Evolutionary conservation across 108 stramenopile species (phyloP).

Genomic region (Fistulifera solaris): DNA sequence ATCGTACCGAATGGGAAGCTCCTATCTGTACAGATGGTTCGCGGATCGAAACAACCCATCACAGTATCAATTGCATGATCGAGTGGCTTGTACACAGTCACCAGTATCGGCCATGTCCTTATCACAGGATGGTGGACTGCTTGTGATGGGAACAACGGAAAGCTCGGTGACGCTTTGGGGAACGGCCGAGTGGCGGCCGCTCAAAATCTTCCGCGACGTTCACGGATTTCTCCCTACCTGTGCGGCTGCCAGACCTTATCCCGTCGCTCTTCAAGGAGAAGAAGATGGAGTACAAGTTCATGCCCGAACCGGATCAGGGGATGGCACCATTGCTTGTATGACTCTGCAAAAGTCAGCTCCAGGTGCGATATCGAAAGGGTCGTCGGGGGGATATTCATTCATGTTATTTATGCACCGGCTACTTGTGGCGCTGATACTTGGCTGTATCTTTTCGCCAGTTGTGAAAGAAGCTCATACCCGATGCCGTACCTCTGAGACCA

Average conservation of each 20-base stretch:
- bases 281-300: slow-evolving; percentile 57
- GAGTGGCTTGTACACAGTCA: slow-evolving; percentile 43
- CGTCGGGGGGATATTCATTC: background rate
- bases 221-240: slow-evolving; percentile 83
- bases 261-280: slow-evolving; percentile 49
- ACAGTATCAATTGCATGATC: background rate
- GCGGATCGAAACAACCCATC: slow-evolving; percentile 16
- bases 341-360: slow-evolving; percentile 31
- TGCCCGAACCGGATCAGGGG: slow-evolving; percentile 68
- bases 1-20: slow-evolving; percentile 51
- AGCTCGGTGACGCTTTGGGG: slow-evolving; percentile 58
- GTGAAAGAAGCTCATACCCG: slow-evolving; percentile 2
- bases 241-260: slow-evolving; percentile 66
- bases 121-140: slow-evolving; percentile 41
- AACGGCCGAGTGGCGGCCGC: slow-evolving; percentile 29
- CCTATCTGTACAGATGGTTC: slow-evolving; percentile 59
- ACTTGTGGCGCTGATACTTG: slow-evolving; percentile 3
- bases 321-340: slow-evolving; percentile 56
- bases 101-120: slow-evolving; percentile 73
- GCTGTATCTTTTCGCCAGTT: slow-evolving; percentile 1
- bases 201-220: slow-evolving; percentile 55
- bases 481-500: slow-evolving; percentile 9
- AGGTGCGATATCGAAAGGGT: background rate
- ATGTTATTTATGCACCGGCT: slow-evolving; percentile 4
- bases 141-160: slow-evolving; percentile 60